phyloP scores from a whole-genome alignment of 139 green algal species.

The Chloropicon primus region DNA sequence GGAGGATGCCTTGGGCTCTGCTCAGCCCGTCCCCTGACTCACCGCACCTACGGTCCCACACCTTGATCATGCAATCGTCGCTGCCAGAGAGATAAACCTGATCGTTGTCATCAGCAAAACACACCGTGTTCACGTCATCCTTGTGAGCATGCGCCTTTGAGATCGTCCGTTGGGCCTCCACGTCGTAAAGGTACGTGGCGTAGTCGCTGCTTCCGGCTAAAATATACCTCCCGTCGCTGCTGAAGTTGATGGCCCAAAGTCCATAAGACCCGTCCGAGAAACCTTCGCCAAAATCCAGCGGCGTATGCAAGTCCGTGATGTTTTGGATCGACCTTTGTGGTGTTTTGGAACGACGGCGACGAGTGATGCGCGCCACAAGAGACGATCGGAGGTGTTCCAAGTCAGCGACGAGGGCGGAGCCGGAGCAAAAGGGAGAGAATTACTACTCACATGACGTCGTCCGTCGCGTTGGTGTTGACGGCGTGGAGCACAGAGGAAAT shows the following conservation, averaged over 20 bases:
- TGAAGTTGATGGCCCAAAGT: not conserved
- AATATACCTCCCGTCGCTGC: slow-evolving; percentile 28
- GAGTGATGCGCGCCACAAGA: too few species aligned
- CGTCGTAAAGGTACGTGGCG: slow-evolving; percentile 61
- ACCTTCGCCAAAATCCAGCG: not conserved
- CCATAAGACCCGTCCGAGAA: not conserved
- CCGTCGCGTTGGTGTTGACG: slow-evolving; percentile 6
- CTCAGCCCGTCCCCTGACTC: not conserved
- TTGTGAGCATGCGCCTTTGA: slow-evolving; percentile 27
- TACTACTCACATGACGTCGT: not conserved
- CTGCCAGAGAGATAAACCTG: slow-evolving; percentile 62
- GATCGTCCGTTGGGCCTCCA: slow-evolving; percentile 28
- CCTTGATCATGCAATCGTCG: slow-evolving; percentile 73
- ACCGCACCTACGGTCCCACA: not conserved
- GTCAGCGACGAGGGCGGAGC: not conserved
- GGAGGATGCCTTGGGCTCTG: slow-evolving; percentile 28
- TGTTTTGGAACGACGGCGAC: too few species aligned
- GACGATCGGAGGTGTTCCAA: not conserved
- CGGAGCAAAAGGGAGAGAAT: not conserved
- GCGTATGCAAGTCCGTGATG: not conserved
- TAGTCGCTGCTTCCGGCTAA: slow-evolving; percentile 56
- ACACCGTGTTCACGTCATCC: slow-evolving; percentile 90
- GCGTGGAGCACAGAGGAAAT: slow-evolving; percentile 12
- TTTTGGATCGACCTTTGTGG: not conserved
- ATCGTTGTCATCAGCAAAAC: slow-evolving; percentile 38